phyloP scores from a whole-genome alignment of 495 filamentous ascomycete genomes.

The Aspergillus olivimuriae region DNA sequence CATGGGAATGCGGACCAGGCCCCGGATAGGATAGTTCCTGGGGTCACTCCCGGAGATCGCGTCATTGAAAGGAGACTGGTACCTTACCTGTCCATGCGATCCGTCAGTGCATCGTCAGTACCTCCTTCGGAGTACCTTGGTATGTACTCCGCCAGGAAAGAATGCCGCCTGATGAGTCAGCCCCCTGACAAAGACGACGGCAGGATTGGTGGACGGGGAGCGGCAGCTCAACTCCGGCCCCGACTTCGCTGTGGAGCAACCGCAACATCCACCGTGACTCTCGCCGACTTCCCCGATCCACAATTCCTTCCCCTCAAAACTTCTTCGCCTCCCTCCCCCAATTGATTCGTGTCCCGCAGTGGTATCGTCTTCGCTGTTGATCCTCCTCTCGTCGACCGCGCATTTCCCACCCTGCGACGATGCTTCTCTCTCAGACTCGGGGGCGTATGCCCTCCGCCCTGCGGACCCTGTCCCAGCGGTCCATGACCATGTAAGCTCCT shows the following conservation, averaged over 20 bases:
- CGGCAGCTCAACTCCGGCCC: conserved; percentile 20
- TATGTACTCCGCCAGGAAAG: not conserved
- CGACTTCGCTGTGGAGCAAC: conserved; percentile 20
- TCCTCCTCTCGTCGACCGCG: conserved; percentile 4
- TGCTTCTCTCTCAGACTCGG: conserved; percentile 37
- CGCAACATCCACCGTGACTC: not conserved
- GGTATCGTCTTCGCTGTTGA: not conserved
- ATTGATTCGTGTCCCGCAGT: conserved; percentile 6
- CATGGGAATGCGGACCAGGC: too few species aligned
- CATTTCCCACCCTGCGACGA: conserved; percentile 12
- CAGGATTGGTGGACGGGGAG: conserved; percentile 28
- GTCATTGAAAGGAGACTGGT: too few species aligned
- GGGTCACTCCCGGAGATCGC: too few species aligned
- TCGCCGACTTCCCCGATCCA: not conserved
- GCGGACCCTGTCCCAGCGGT: conserved; percentile 26
- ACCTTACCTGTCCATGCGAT: too few species aligned
- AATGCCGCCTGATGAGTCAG: too few species aligned
- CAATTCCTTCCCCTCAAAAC: not conserved
- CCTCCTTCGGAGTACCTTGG: too few species aligned
- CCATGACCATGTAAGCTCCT: conserved; percentile 17
- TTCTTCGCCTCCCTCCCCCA: conserved; percentile 10
- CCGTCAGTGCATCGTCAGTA: too few species aligned
- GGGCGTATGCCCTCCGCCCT: conserved; percentile 39
- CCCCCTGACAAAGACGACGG: conserved; percentile 17
- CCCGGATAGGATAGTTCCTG: too few species aligned